Conservation (phyloP, 1,139 yeast genomes). For the Candida sanyaensis region DNA sequence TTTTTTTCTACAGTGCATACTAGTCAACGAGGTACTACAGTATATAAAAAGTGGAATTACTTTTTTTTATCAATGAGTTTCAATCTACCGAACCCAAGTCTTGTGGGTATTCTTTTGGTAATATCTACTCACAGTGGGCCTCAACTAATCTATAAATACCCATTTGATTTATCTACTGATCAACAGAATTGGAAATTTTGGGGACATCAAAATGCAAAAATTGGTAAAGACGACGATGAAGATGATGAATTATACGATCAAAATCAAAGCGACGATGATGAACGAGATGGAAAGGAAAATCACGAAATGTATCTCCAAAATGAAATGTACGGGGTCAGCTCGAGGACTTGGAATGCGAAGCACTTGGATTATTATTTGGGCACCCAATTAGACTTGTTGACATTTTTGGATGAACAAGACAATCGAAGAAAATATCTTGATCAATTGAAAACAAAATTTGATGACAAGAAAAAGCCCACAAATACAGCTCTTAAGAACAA, state of each 20-base stretch:
- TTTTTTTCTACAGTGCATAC: not conserved
- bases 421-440: conserved; percentile 18
- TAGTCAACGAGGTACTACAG: too few species aligned
- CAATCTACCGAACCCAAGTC: conserved; percentile 71
- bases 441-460: not conserved
- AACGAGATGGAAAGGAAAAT: conserved; percentile 8
- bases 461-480: not conserved
- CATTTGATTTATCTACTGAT: conserved; percentile 43
- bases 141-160: conserved; percentile 81
- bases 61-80: conserved; percentile 45
- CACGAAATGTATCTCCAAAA: conserved; percentile 4
- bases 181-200: conserved; percentile 10
- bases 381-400: conserved; percentile 38
- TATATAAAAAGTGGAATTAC: too few species aligned
- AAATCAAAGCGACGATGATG: conserved; percentile 10
- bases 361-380: conserved; percentile 42
- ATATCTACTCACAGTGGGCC: conserved; percentile 94
- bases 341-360: conserved; percentile 34
- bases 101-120: conserved; percentile 75
- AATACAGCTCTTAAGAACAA: not conserved
- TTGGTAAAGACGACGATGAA: conserved; percentile 10
- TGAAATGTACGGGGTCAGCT: conserved; percentile 9
- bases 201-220: conserved; percentile 3
- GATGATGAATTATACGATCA: conserved; percentile 17
- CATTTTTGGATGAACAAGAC: conserved; percentile 43